Base-by-base conservation (phyloP, 305 asterid species). In the Striga hermonthica region DNA sequence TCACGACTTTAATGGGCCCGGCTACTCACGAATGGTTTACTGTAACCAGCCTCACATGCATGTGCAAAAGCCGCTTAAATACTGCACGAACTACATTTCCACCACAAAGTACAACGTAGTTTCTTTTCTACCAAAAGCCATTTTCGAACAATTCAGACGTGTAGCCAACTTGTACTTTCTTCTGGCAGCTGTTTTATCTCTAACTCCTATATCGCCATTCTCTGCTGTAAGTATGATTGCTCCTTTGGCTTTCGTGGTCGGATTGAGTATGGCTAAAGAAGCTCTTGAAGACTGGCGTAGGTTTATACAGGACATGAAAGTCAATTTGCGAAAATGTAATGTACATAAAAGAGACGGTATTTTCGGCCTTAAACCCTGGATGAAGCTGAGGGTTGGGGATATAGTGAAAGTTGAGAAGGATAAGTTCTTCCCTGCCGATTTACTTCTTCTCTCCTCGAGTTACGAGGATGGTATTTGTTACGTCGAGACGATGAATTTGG, bases 151-250 rank as follows among this genome's bases (percentile, higher is more conserved):
- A 73, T 91, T 91, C 69, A 83, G 94, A 62, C 91, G 98, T 5
- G 98, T 86, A 15, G 98, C 98, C 60, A 88, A 91, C 78, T 59
- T 89, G 73, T 91, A 88, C 80, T 91, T 91, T 75, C 95, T 91
- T 59, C 72, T 88, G 31, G 83, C 86, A 44, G 98, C 94, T 43
- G 72, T 79, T 40, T 69, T 91, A 53, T 84, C 96, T 0, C 76
- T 85, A 66, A 84, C 91, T 60, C 83, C 83, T 31, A 48, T 91
- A 63, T 85, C 98, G 0, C 98, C 96, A 3, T 86, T 83, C 75
- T 79, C 87, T 49, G 64, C 96, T 45, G 68, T 86, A 66, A 84
- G 96, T 80, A 77, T 81, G 84, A 83, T 88, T 73, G 91, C 90
- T 49, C 98, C 98, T 1, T 62, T 91, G 75, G 82, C 71, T 60